Conservation (phyloP, 495 filamentous ascomycete genomes). For the Penicillium subrubescens region DNA sequence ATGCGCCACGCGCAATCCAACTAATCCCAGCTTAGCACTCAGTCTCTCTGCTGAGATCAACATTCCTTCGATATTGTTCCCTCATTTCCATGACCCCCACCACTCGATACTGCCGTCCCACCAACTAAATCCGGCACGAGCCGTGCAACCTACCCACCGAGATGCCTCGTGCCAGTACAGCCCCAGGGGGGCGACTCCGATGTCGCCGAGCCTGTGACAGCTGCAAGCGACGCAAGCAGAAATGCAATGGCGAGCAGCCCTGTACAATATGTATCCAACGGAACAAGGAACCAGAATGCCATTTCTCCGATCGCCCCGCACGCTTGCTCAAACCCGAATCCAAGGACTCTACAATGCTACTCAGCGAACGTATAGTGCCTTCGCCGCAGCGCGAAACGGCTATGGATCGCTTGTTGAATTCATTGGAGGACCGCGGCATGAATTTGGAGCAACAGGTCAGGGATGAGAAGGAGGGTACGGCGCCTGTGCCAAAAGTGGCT, state of each 20-base stretch:
- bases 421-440: conserved; percentile 40
- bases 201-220: conserved; percentile 65
- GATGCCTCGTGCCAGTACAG: conserved; percentile 44
- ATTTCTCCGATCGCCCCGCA: conserved; percentile 48
- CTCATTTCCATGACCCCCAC: conserved; percentile 9
- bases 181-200: conserved; percentile 41
- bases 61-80: neutral
- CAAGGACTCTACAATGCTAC: conserved; percentile 42
- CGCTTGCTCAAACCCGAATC: conserved; percentile 38
- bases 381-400: conserved; percentile 43
- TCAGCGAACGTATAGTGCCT: conserved; percentile 39
- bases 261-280: conserved; percentile 69
- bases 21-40: neutral
- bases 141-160: conserved; percentile 6
- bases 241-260: conserved; percentile 73
- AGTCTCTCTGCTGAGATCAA: neutral
- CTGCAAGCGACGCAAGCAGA: conserved; percentile 79
- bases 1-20: neutral
- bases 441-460: conserved; percentile 36
- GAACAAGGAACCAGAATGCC: conserved; percentile 50
- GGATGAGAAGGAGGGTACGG: conserved; percentile 43
- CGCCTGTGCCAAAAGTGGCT: conserved; percentile 48
- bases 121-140: conserved; percentile 13
- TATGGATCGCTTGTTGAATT: conserved; percentile 44
- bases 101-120: neutral